Evolutionary conservation across 1,139 yeast genomes (phyloP).

Genomic region (Candida sanyaensis): DNA sequence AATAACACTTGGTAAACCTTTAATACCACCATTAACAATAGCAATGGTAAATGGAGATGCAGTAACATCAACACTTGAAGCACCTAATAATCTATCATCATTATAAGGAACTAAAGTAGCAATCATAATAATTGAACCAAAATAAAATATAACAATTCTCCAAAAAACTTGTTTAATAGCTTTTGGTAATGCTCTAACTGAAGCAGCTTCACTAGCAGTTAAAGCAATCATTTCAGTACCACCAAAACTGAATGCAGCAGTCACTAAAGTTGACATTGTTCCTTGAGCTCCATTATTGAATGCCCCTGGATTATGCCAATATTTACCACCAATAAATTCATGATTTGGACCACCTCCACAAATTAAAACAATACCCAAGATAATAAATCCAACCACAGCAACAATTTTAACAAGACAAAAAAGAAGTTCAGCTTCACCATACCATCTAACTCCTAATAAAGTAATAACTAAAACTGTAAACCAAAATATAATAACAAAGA

Average conservation of each 20-base stretch:
- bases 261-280: slow-evolving; percentile 39
- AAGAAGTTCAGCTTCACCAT: slow-evolving; percentile 47
- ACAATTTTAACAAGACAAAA: slow-evolving; percentile 40
- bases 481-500: slow-evolving; percentile 42
- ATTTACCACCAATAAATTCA: slow-evolving; percentile 38
- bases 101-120: slow-evolving; percentile 39
- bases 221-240: slow-evolving; percentile 46
- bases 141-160: slow-evolving; percentile 45
- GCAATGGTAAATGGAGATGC: slow-evolving; percentile 38
- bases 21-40: slow-evolving; percentile 52
- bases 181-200: slow-evolving; percentile 40
- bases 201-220: slow-evolving; percentile 43
- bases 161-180: slow-evolving; percentile 49
- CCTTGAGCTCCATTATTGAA: slow-evolving; percentile 48
- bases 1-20: slow-evolving; percentile 46
- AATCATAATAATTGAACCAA: slow-evolving; percentile 39
- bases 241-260: slow-evolving; percentile 45
- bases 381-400: slow-evolving; percentile 43
- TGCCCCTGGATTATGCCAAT: slow-evolving; percentile 45
- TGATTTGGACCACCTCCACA: slow-evolving; percentile 43
- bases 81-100: slow-evolving; percentile 31
- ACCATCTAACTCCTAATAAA: slow-evolving; percentile 42
- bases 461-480: slow-evolving; percentile 36
- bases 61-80: slow-evolving; percentile 26
- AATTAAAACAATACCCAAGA: slow-evolving; percentile 42